Percentiles rank a stretch among this genome's conserved stretches.
phyloP scores from a whole-genome alignment of 75 land plant species.

The Pinus albicaulis region DNA sequence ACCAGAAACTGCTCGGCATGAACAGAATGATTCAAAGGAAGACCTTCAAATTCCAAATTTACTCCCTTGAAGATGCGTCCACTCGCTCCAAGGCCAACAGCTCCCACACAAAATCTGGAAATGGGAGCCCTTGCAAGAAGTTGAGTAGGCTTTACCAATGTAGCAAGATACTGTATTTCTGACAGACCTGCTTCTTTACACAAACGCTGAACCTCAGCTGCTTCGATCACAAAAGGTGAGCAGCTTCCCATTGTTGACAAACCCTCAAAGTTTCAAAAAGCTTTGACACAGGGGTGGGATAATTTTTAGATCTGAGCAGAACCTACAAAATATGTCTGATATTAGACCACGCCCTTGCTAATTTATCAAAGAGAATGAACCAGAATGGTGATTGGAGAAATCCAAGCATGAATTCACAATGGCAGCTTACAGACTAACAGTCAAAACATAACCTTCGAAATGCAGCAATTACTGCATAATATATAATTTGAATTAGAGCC shows the following conservation, averaged over 20 bases:
- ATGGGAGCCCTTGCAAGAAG: slow-evolving; percentile 76
- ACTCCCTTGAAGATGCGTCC: slow-evolving; percentile 92
- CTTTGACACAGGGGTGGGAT: no score
- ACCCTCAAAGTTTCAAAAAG: no score
- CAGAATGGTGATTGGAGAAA: no score
- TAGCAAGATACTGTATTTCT: slow-evolving; percentile 41
- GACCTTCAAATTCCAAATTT: slow-evolving; percentile 82
- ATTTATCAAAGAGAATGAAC: no score
- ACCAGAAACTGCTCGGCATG: slow-evolving; percentile 98
- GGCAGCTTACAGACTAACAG: no score
- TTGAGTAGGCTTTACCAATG: slow-evolving; percentile 57
- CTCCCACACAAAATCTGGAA: slow-evolving; percentile 85
- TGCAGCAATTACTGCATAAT: no score
- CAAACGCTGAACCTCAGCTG: slow-evolving; percentile 36
- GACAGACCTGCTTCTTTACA: slow-evolving; percentile 26
- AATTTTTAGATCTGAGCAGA: no score
- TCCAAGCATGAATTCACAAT: no score
- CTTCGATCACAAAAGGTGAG: slow-evolving; percentile 56
- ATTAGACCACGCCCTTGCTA: no score
- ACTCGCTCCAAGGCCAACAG: slow-evolving; percentile 74
- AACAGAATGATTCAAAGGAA: slow-evolving; percentile 87
- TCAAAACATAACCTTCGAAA: no score
- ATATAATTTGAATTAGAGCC: no score
- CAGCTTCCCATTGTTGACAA: slow-evolving; percentile 6
- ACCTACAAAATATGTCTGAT: no score